Evolutionary conservation across 2,329 filamentous ascomycete genomes (phyloP).

Genomic region (Intubia oerlemansii): DNA sequence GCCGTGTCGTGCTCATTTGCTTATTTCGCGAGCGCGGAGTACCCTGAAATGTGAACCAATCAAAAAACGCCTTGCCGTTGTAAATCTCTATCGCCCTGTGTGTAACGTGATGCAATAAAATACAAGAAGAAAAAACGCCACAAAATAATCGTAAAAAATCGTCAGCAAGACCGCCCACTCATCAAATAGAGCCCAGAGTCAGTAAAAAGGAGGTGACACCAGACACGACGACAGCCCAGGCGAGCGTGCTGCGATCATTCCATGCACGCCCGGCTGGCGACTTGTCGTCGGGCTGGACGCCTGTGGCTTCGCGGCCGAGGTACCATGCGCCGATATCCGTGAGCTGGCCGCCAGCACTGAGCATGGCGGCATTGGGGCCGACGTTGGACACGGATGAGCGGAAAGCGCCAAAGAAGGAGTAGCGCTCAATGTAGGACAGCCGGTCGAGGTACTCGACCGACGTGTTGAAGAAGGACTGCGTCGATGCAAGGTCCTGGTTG

Average conservation of each 20-base stretch:
- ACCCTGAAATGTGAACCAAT: too few species aligned
- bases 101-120: too few species aligned
- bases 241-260: background rate
- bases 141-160: too few species aligned
- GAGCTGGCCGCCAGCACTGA: slow-evolving; percentile 43
- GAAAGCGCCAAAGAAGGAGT: slow-evolving; percentile 61
- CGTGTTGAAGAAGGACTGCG: slow-evolving; percentile 47
- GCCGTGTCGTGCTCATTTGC: too few species aligned
- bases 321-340: slow-evolving; percentile 66
- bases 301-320: slow-evolving; percentile 32
- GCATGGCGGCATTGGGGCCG: slow-evolving; percentile 49
- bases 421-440: slow-evolving; percentile 38
- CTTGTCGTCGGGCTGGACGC: slow-evolving; percentile 16
- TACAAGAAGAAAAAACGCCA: too few species aligned
- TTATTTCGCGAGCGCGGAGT: too few species aligned
- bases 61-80: too few species aligned
- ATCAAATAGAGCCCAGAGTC: background rate
- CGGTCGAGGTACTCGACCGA: slow-evolving; percentile 46
- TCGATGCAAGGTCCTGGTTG: slow-evolving; percentile 30
- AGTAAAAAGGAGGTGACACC: background rate
- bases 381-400: slow-evolving; percentile 49
- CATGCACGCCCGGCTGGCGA: too few species aligned
- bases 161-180: too few species aligned
- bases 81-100: too few species aligned
- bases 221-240: background rate